These are phyloP conservation scores for Leccinum cinnamomeum DNA, from an alignment of 1,284 basidiomycete species.

Conservation along the genomic window DNA sequence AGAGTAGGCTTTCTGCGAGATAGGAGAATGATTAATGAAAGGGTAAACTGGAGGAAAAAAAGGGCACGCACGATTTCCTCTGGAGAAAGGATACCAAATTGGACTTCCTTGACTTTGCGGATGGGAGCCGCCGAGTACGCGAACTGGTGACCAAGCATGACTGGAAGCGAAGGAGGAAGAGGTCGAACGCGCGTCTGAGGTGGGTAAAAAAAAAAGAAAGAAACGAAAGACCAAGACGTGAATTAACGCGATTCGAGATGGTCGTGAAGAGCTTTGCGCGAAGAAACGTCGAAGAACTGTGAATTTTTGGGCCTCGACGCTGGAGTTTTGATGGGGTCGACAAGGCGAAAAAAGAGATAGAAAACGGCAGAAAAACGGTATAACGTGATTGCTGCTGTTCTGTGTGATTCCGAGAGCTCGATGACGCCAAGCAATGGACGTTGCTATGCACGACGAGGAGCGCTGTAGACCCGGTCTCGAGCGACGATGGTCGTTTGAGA, in stretches of 20 bases:
- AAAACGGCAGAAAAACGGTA: slow-evolving; percentile 17
- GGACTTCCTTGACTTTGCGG: slow-evolving; percentile 95
- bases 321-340: not conserved
- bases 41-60: not conserved
- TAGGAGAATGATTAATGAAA: slow-evolving; percentile 16
- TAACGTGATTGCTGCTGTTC: slow-evolving; percentile 4
- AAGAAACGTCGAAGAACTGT: slow-evolving; percentile 14
- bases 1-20: slow-evolving; percentile 88
- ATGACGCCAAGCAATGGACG: slow-evolving; percentile 6
- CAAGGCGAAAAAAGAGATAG: slow-evolving; percentile 20
- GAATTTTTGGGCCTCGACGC: slow-evolving; percentile 23
- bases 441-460: slow-evolving; percentile 13
- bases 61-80: slow-evolving; percentile 91
- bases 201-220: slow-evolving; percentile 11
- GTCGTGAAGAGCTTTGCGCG: slow-evolving; percentile 10
- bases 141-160: slow-evolving; percentile 83
- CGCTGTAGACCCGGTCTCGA: slow-evolving; percentile 20
- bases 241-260: slow-evolving; percentile 29
- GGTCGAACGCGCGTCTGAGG: slow-evolving; percentile 21
- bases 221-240: slow-evolving; percentile 16
- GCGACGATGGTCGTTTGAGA: slow-evolving; percentile 39
- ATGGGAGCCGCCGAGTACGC: slow-evolving; percentile 92
- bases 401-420: not conserved
- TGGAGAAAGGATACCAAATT: slow-evolving; percentile 99
- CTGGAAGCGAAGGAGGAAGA: slow-evolving; percentile 5